Evolutionary conservation across 306 rosid species (phyloP), one percentile per base, ranked within the genome.

Genomic region (Lagenaria siceraria): DNA sequence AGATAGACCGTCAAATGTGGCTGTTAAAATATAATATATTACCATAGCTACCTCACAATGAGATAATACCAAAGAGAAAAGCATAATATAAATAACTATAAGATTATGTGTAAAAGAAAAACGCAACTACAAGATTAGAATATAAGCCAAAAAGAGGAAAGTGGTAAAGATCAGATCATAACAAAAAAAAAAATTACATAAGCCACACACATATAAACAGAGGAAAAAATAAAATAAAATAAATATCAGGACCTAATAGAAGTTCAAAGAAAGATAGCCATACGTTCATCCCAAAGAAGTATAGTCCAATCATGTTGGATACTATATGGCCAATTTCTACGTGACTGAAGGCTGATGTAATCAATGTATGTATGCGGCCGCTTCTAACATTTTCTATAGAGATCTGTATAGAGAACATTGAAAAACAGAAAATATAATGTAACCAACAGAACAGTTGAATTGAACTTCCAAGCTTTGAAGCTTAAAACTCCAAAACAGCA

Each of bases 291-390:
- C 98, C 97, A 29, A 92, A 95, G 92, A 88, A 95, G 87, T 89
- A 90, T 78, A 95, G 92, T 79, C 92, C 97, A 49, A 90, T 66
- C 97, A 95, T 90, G 93, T 95, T 92, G 80, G 81, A 82, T 58
- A 89, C 15, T 11, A 95, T 74, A 86, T 95, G 98, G 74, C 74
- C 73, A 31, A 48, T 1, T 51, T 92, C 88, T 3, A 81, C 72
- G 63, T 92, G 98, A 89, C 98, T 95, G 89, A 95, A 92, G 68
- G 98, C 95, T 76, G 84, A 84, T 79, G 97, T 92, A 55, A 95
- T 88, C 93, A 92, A 76, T 27, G 97, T 92, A 84, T 95, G 97
- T 78, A 92, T 46, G 60, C 91, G 96, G 79, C 95, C 97, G 43
- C 87, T 83, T 80, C 78, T 84, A 77, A 88, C 1, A 81, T 92